Conservation (phyloP, 2,329 filamentous ascomycete genomes). For the Sporothrix brunneoviolacea region DNA sequence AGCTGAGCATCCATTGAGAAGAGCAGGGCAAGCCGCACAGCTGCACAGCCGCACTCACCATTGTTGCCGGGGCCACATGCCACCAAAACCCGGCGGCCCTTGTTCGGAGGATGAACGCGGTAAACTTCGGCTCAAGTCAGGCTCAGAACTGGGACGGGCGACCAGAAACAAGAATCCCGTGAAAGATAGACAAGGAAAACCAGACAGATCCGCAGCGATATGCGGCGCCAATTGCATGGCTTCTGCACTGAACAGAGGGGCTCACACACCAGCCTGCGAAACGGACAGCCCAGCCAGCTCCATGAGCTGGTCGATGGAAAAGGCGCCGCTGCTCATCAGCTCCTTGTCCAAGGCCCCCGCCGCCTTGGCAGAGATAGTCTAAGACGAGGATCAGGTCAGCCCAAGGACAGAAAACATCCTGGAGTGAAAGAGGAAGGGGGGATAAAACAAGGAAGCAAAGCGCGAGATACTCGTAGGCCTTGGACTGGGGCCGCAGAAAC, state of each 20-base stretch:
- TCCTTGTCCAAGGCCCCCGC: slow-evolving; percentile 87
- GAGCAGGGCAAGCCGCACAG: too few relatives aligned
- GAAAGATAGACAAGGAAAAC: too few relatives aligned
- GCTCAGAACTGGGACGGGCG: not conserved
- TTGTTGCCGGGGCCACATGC: slow-evolving; percentile 85
- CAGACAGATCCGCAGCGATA: too few relatives aligned
- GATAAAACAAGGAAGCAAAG: not conserved
- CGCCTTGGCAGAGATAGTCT: slow-evolving; percentile 84
- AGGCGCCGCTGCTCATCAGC: slow-evolving; percentile 81
- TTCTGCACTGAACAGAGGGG: too few relatives aligned
- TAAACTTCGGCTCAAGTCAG: slow-evolving; percentile 53
- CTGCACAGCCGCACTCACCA: slow-evolving; percentile 40
- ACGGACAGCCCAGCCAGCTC: slow-evolving; percentile 90
- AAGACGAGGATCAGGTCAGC: not conserved
- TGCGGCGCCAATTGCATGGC: too few relatives aligned
- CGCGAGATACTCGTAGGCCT: too few relatives aligned
- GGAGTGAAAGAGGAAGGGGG: not conserved
- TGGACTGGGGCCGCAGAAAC: too few relatives aligned
- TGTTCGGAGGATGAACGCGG: slow-evolving; percentile 67
- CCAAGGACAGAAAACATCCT: not conserved
- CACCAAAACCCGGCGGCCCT: slow-evolving; percentile 69
- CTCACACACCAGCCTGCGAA: slow-evolving; percentile 68
- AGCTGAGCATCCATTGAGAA: too few relatives aligned
- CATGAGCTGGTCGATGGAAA: slow-evolving; percentile 96
- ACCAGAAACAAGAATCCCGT: too few relatives aligned